A percentile compares a stretch with the other conserved stretches of the same genome.
These are phyloP conservation scores for Berkeleyomyces rouxiae DNA, from an alignment of 2,329 filamentous ascomycete species.

Conservation along the genomic window DNA sequence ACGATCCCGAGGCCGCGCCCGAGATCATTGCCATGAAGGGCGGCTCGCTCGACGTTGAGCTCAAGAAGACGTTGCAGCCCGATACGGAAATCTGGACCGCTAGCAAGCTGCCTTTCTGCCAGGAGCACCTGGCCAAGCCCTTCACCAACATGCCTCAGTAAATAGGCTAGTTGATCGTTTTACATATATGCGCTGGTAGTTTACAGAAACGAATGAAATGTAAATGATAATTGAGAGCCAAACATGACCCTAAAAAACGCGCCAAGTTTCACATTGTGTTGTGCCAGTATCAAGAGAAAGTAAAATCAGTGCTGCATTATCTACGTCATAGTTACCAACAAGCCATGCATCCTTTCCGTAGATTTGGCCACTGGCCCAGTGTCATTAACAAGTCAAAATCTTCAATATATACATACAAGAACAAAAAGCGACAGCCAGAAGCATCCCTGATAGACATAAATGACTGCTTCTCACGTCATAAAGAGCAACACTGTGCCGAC, in stretches of 20 bases:
- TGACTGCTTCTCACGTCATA: background rate
- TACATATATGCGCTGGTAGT: background rate
- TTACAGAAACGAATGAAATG: background rate
- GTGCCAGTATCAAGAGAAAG: background rate
- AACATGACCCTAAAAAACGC: background rate
- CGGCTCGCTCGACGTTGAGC: slow-evolving; percentile 43
- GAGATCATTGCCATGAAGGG: slow-evolving; percentile 54
- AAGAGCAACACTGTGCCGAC: background rate
- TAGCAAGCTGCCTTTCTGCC: slow-evolving; percentile 52
- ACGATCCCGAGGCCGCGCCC: slow-evolving; percentile 54
- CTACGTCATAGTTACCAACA: background rate
- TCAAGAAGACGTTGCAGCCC: slow-evolving; percentile 53
- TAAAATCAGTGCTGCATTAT: background rate
- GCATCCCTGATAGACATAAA: background rate
- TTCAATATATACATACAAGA: background rate
- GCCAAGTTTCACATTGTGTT: background rate
- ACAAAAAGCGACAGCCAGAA: background rate
- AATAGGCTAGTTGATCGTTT: slow-evolving; percentile 5
- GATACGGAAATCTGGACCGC: slow-evolving; percentile 55
- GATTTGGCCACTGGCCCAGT: too few relatives aligned
- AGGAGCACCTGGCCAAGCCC: slow-evolving; percentile 45
- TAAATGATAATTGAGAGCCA: background rate
- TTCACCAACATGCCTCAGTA: slow-evolving; percentile 49
- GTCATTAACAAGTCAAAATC: background rate
- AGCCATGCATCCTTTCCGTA: background rate